phyloP scores from a whole-genome alignment of 2,329 filamentous ascomycete genomes.

The Pseudocercospora vitis region DNA sequence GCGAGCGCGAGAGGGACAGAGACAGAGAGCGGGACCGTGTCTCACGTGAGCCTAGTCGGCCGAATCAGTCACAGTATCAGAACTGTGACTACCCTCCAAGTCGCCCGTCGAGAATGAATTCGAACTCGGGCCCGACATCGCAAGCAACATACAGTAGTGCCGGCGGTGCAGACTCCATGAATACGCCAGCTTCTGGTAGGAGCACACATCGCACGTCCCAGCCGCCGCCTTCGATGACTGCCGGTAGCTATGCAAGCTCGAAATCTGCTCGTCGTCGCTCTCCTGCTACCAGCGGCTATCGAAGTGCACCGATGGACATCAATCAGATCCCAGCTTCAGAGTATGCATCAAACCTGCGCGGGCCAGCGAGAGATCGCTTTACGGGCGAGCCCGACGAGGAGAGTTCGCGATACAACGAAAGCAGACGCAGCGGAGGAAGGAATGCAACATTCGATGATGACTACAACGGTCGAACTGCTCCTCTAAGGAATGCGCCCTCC shows the following conservation, averaged over 20 bases:
- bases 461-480: constrained; percentile 19
- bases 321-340: constrained; percentile 28
- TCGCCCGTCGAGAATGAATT: constrained; percentile 17
- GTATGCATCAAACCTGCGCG: constrained; percentile 33
- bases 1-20: constrained; percentile 17
- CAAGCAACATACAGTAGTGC: constrained; percentile 20
- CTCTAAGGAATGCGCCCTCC: constrained; percentile 19
- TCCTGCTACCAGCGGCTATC: constrained; percentile 25
- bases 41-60: constrained; percentile 21
- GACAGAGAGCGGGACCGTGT: constrained; percentile 20
- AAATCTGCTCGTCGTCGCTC: constrained; percentile 29
- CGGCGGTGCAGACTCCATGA: constrained; percentile 24
- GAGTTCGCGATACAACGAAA: constrained; percentile 12
- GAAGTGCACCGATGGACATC: constrained; percentile 31
- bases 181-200: constrained; percentile 25
- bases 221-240: constrained; percentile 12
- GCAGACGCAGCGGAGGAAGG: constrained; percentile 14
- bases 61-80: constrained; percentile 19
- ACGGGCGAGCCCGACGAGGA: constrained; percentile 24
- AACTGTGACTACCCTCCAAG: constrained; percentile 13
- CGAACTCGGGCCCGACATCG: constrained; percentile 18
- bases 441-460: constrained; percentile 26
- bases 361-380: constrained; percentile 23
- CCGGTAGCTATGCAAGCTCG: constrained; percentile 17
- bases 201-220: constrained; percentile 25